A percentile compares a stretch with the other conserved stretches of the same genome.
Evolutionary conservation across 2,329 filamentous ascomycete species (phyloP).

Genomic region (Diaporthe sp.): DNA sequence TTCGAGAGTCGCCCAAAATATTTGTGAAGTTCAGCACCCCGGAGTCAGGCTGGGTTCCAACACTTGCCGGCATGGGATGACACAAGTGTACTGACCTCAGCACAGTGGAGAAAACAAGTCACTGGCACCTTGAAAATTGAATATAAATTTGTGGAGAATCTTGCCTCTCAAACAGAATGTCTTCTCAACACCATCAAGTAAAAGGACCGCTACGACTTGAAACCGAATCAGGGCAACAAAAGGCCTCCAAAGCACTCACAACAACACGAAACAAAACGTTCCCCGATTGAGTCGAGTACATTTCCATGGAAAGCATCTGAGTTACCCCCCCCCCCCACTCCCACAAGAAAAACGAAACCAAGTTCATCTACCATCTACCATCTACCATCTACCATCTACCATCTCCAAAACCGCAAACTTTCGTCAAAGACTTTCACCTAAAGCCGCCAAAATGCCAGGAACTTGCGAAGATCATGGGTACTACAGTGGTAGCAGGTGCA

Average conservation of each 20-base stretch:
- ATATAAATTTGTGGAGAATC: neutral
- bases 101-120: neutral
- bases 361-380: neutral
- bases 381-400: neutral
- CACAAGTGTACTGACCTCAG: neutral
- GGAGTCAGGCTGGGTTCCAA: no score
- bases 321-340: no score
- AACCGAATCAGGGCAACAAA: neutral
- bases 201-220: neutral
- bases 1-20: no score
- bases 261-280: neutral
- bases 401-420: neutral
- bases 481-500: neutral
- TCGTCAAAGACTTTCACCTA: neutral
- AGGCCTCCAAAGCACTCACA: neutral
- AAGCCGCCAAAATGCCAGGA: neutral
- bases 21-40: no score
- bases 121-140: neutral
- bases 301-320: no score
- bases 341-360: neutral
- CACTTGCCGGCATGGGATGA: no score
- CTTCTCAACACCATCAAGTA: neutral
- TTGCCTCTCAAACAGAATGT: neutral
- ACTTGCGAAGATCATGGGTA: neutral
- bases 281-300: neutral